Conservation (phyloP, 2,329 filamentous ascomycete genomes). For the Blastomyces emzantsi region DNA sequence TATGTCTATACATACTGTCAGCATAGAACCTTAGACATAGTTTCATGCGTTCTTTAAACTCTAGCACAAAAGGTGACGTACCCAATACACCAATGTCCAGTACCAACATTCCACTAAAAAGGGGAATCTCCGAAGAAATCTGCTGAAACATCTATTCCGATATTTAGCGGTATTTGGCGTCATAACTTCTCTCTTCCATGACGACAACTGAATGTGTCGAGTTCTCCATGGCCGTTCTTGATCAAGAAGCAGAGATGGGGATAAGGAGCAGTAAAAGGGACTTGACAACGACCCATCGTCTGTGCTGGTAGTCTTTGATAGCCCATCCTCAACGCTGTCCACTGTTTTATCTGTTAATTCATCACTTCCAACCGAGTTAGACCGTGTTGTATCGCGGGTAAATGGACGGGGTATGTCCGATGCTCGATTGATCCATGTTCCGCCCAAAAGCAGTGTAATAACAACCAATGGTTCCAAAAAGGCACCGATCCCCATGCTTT, state of each 20-base stretch:
- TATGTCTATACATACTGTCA: conserved; percentile 48
- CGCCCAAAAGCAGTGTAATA: conserved; percentile 50
- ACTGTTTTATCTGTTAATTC: conserved; percentile 9
- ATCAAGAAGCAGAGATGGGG: conserved; percentile 34
- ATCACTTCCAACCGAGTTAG: background rate
- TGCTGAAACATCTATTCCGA: conserved; percentile 51
- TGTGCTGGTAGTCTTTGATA: background rate
- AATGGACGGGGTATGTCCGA: conserved; percentile 27
- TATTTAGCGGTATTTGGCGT: conserved; percentile 56
- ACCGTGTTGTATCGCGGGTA: background rate
- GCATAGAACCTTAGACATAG: background rate
- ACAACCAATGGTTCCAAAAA: conserved; percentile 55
- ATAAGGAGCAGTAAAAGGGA: conserved; percentile 22
- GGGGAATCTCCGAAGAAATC: conserved; percentile 57
- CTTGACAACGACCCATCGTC: background rate
- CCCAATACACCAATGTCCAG: conserved; percentile 69
- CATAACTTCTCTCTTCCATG: conserved; percentile 41
- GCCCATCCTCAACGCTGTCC: background rate
- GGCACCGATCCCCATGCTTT: conserved; percentile 47
- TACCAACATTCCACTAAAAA: conserved; percentile 70
- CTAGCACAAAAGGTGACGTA: conserved; percentile 34
- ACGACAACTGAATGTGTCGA: conserved; percentile 41
- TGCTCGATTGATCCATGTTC: conserved; percentile 52
- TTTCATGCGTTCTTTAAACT: background rate
- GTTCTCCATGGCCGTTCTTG: conserved; percentile 44